phyloP scores from a whole-genome alignment of 2,329 filamentous ascomycete species.

The Xylariaceae sp. region DNA sequence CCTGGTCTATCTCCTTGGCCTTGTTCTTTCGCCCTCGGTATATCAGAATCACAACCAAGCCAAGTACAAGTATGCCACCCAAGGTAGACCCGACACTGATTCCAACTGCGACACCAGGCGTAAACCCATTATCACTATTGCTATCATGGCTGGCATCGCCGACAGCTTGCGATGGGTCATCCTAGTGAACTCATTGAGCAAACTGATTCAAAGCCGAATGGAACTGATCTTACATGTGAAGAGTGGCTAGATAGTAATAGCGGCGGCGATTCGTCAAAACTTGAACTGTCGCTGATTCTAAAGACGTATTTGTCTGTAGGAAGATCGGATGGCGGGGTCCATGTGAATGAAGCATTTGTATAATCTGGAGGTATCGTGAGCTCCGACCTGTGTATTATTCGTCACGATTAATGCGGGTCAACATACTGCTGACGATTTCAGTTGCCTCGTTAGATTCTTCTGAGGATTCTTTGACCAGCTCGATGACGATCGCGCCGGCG shows the following conservation, averaged over 20 bases:
- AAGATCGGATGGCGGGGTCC: constrained; percentile 5
- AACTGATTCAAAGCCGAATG: background rate
- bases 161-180: background rate
- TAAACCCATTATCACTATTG: background rate
- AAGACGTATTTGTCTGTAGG: constrained; percentile 10
- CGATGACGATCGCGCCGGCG: constrained; percentile 4
- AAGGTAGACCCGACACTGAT: constrained; percentile 18
- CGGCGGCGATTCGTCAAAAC: constrained; percentile 6
- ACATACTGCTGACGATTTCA: constrained; percentile 8
- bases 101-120: constrained; percentile 6
- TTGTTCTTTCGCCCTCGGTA: constrained; percentile 12
- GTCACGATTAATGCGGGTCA: background rate
- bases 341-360: constrained; percentile 3
- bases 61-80: constrained; percentile 17
- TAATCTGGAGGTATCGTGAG: constrained; percentile 5
- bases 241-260: background rate
- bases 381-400: background rate
- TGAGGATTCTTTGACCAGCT: constrained; percentile 1
- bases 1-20: constrained; percentile 2
- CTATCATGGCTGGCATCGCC: background rate
- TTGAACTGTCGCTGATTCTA: constrained; percentile 4
- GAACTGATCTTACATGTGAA: constrained; percentile 5
- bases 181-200: background rate
- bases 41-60: constrained; percentile 11
- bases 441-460: background rate